Evolutionary conservation across 768 basidiomycete genomes (phyloP), one percentile per base, ranked within the genome.

Genomic region (Termitomyces sp.): DNA sequence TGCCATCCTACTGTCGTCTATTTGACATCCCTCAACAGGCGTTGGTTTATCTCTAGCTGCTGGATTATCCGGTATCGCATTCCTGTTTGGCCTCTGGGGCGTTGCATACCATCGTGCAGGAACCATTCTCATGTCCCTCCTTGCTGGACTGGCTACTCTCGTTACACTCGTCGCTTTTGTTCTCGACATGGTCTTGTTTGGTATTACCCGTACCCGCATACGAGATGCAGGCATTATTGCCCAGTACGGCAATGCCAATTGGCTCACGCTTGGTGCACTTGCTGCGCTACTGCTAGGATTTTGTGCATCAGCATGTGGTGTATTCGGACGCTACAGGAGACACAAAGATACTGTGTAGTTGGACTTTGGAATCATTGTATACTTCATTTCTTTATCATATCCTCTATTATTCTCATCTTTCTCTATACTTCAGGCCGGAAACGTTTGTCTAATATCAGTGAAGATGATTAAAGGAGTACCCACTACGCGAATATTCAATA

Each of bases 141-240:
- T 82, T 52, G 75, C 85, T 50, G 78, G 81, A 16, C 74, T 94
- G 52, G 89, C 87, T 7, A 72, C 80, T n/a, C 67, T 93, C 50
- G 69, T 79, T 60, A 84, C 85, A 7, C 75, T 92, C 50, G 70
- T 92, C 58, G 84, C 76, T 3, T 92, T 84, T 72, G 70, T 91
- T 42, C 74, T 93, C 68, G 90, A 91, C 70, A 86, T 92, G 82
- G 81, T 81, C 40, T 80, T 94, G 49, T 94, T 88, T 68, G 85
- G 85, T 45, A 80, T 90, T 57, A 82, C 82, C 16, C 83, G 84
- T 54, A 67, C 81, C 59, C 76, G 79, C 40, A 78, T 88, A 64
- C 75, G 78, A 53, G 68, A 79, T 56, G 70, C 71, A 18, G 80
- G 77, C 18, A 65, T 73, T 27, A 48, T 61, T 23, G 82, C 88